Percentiles rank a stretch among this genome's conserved stretches.
Evolutionary conservation across 352 stramenopile genomes (phyloP).

Genomic region (Phytopythium sindhum): DNA sequence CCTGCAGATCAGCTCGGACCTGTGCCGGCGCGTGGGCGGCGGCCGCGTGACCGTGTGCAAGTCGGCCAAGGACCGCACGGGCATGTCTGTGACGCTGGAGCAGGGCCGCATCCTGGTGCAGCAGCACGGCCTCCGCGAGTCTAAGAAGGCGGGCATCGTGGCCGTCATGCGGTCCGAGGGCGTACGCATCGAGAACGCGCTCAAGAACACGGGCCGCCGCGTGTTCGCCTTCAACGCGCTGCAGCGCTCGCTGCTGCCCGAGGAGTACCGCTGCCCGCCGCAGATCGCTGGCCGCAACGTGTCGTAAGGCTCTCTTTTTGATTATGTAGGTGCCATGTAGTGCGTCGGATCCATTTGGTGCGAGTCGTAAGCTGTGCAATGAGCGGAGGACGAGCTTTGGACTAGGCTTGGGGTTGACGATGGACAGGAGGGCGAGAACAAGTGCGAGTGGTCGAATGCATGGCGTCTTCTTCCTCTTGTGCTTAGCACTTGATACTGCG

Average conservation of each 20-base stretch:
- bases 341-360: not conserved
- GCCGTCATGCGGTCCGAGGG: constrained; percentile 82
- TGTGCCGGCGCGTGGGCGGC: constrained; percentile 78
- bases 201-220: constrained; percentile 78
- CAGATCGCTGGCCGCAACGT: constrained; percentile 78
- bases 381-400: constrained; percentile 15
- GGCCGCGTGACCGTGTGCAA: constrained; percentile 96
- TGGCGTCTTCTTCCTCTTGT: not conserved
- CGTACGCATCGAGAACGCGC: constrained; percentile 82
- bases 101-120: constrained; percentile 87
- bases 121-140: constrained; percentile 61
- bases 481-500: too few species aligned
- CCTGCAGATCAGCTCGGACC: constrained; percentile 77
- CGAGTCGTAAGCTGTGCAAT: constrained; percentile 6
- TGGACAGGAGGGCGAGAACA: not conserved
- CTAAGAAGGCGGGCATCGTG: constrained; percentile 76
- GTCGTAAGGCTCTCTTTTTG: constrained; percentile 20
- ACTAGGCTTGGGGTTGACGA: not conserved
- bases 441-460: not conserved
- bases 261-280: constrained; percentile 80
- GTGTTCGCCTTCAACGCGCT: constrained; percentile 87
- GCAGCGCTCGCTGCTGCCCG: constrained; percentile 74
- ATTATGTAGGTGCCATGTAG: constrained; percentile 21
- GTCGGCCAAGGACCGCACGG: constrained; percentile 96
- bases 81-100: constrained; percentile 97